These are phyloP conservation scores for Phytophthora pluvialis DNA, from an alignment of 352 stramenopile species.

Conservation along the genomic window DNA sequence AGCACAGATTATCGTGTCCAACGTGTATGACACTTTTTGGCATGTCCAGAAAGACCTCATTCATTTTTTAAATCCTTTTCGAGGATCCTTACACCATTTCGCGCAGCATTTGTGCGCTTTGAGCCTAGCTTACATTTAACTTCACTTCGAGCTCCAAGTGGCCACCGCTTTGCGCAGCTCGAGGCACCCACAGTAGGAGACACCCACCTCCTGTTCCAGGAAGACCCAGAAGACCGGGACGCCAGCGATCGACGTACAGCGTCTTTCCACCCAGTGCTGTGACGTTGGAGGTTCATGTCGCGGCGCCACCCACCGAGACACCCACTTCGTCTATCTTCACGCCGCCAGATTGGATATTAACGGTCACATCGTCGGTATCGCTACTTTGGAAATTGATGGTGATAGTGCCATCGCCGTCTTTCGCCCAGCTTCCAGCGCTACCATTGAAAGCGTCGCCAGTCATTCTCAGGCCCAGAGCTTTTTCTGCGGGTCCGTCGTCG, in stretches of 20 bases:
- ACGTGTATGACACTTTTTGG: too few relatives aligned
- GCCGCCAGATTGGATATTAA: slow-evolving; percentile 35
- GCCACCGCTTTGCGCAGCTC: slow-evolving; percentile 2
- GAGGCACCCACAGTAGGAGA: slow-evolving; percentile 30
- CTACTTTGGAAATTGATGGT: slow-evolving; percentile 27
- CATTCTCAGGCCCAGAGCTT: slow-evolving; percentile 36
- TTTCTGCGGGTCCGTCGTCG: slow-evolving; percentile 35
- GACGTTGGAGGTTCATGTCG: slow-evolving; percentile 21
- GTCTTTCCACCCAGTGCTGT: slow-evolving; percentile 26
- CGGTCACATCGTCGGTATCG: slow-evolving; percentile 30
- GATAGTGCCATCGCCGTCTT: slow-evolving; percentile 22
- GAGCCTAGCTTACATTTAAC: slow-evolving; percentile 6
- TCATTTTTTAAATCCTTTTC: too few relatives aligned
- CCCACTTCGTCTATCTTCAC: slow-evolving; percentile 23
- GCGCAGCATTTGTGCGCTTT: too few relatives aligned
- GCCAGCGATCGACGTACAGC: slow-evolving; percentile 20
- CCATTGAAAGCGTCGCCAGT: slow-evolving; percentile 36
- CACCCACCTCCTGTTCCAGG: slow-evolving; percentile 34
- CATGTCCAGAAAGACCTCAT: too few relatives aligned
- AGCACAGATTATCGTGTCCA: too few relatives aligned
- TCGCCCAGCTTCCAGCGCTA: slow-evolving; percentile 30
- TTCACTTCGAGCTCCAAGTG: slow-evolving; percentile 10
- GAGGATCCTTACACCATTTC: too few relatives aligned
- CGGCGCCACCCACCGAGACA: slow-evolving; percentile 10
- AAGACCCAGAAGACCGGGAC: slow-evolving; percentile 25